A percentile compares a stretch with the other conserved stretches of the same genome.
phyloP scores from a whole-genome alignment of 352 stramenopile species.

The Globisporangium abappressorium region DNA sequence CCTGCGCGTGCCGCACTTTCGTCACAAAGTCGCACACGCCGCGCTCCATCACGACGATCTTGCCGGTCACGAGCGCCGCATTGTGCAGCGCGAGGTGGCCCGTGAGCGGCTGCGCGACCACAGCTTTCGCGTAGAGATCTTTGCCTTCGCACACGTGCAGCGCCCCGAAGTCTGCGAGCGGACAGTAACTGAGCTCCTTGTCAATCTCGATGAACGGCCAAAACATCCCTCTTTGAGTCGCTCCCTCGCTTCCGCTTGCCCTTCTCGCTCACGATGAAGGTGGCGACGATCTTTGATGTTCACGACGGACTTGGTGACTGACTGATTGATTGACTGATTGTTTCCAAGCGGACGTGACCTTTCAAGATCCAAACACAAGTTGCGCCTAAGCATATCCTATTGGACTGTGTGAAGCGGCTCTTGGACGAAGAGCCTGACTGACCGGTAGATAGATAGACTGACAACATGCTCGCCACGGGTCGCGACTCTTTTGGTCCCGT shows the following conservation, averaged over 20 bases:
- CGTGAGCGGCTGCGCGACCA: slow-evolving; percentile 60
- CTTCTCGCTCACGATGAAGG: neutral
- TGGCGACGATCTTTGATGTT: neutral
- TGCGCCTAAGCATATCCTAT: neutral
- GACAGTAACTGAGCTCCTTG: slow-evolving; percentile 57
- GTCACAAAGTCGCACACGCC: slow-evolving; percentile 78
- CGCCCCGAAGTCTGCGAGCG: slow-evolving; percentile 61
- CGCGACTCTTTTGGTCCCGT: slow-evolving; percentile 6
- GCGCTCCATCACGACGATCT: slow-evolving; percentile 64
- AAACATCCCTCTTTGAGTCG: slow-evolving; percentile 38
- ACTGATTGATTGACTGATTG: neutral
- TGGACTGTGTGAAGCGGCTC: neutral
- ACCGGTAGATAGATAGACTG: neutral
- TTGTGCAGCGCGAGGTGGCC: slow-evolving; percentile 52
- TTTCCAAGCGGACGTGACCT: neutral
- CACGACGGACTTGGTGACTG: neutral
- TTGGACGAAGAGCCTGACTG: neutral
- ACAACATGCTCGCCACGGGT: neutral
- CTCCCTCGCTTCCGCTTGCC: neutral
- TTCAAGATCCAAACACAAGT: neutral
- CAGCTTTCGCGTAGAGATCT: slow-evolving; percentile 46
- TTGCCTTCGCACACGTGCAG: slow-evolving; percentile 37
- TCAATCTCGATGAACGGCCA: slow-evolving; percentile 70
- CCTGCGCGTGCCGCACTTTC: slow-evolving; percentile 67
- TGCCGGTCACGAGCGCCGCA: slow-evolving; percentile 34